These are phyloP conservation scores for Suillus bovinus DNA, from an alignment of 768 basidiomycete genomes.

Conservation along the genomic window DNA sequence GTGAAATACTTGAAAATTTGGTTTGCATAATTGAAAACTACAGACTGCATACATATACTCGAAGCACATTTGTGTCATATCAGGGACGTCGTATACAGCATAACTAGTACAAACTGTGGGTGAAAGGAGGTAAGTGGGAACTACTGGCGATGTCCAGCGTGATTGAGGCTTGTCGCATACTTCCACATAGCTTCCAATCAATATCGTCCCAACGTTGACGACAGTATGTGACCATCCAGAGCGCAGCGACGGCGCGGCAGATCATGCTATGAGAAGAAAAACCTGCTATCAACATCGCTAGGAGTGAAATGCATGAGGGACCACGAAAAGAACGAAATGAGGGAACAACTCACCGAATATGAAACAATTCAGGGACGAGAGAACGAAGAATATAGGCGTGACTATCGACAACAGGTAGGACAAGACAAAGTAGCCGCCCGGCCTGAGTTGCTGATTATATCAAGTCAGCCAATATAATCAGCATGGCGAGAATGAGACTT, in stretches of 20 bases:
- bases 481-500: neutral
- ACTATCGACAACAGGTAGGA: neutral
- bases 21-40: neutral
- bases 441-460: neutral
- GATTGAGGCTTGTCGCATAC: neutral
- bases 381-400: neutral
- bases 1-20: neutral
- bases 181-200: neutral
- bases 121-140: neutral
- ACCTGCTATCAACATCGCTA: neutral
- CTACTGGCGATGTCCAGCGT: neutral
- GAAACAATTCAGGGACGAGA: neutral
- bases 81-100: no score
- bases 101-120: neutral
- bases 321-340: no score
- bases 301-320: neutral
- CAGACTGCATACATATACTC: neutral
- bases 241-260: neutral
- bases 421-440: neutral
- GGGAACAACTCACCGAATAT: neutral
- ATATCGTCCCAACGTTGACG: neutral
- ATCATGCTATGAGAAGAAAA: neutral
- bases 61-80: no score
- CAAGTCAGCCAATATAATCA: neutral
- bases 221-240: neutral